Base-by-base conservation (phyloP, 371 early-diverging fungal species). In the Saksenaea vasiformis region DNA sequence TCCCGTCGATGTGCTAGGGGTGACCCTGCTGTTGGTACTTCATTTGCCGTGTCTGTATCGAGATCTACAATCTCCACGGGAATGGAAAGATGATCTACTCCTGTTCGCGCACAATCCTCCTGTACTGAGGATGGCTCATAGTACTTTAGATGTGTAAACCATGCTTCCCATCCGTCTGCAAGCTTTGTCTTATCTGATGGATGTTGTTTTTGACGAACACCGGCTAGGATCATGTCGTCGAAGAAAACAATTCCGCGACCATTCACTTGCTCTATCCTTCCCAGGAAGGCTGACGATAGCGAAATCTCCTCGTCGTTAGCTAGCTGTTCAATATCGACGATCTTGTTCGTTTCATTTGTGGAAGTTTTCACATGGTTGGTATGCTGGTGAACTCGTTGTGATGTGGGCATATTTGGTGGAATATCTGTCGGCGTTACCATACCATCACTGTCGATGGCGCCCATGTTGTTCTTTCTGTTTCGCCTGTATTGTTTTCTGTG, bases 81-180 rank as follows among this genome's bases (percentile, higher is more conserved):
- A 26, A 70, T 69, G 9, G 47, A 37, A 24, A 55, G 31, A 4
- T 1, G 14, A 13, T 56, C 55, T 0, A 7, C 2, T 31, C 7
- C 7, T 7, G 27, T 11, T 11, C 34, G 0, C 1, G 27, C 57
- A 7, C 37, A 14, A 36, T 37, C 22, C 15, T 56, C 57, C 7
- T 56, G 22, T 35, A 28, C 35, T 19, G 31, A n/a, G 3, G 60
- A 43, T 19, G 72, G 72, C 22, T 76, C 71, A 31, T 70, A 64
- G 31, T 73, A 72, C 37, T 68, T 68, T 27, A 76, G 60, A 31
- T 73, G 66, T n/a, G 77, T 73, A 64, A 76, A 72, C 77, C 77
- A 76, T 13, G 68, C 54, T 34, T 76, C 77, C 77, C 77, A 76
- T 54, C 67, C 67, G 14, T 54, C 38, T 8, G 43, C 27, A 7